phyloP scores from a whole-genome alignment of 208 protist species.

The Leishmania gerbilli region DNA sequence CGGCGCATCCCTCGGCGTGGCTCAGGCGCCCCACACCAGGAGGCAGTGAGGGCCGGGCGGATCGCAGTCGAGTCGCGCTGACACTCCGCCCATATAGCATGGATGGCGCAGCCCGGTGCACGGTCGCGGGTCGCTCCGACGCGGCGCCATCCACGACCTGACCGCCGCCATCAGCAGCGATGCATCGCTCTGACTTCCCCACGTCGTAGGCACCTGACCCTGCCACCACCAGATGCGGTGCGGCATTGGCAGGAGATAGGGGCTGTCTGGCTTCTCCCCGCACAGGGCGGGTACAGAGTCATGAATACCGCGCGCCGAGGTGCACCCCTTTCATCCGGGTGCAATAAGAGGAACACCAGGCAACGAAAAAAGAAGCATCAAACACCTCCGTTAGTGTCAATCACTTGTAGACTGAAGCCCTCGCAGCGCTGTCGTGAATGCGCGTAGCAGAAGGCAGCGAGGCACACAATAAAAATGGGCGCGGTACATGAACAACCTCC shows the following conservation, averaged over 20 bases:
- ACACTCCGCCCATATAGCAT: background rate
- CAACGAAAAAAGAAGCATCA: conserved; percentile 5
- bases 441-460: background rate
- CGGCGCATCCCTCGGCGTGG: background rate
- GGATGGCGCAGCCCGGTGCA: background rate
- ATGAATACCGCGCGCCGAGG: background rate
- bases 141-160: background rate
- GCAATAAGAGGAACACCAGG: background rate
- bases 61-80: background rate
- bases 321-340: background rate
- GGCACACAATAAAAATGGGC: background rate
- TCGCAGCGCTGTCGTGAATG: background rate
- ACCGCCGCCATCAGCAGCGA: background rate
- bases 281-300: background rate
- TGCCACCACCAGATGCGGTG: background rate
- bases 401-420: background rate
- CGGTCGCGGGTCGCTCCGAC: background rate
- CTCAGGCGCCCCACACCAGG: background rate
- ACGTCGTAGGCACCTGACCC: background rate
- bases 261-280: background rate
- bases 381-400: background rate
- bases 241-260: background rate
- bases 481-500: background rate
- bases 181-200: too few relatives aligned
- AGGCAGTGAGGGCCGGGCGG: background rate